Percentiles rank a stretch among this genome's conserved stretches.
These are phyloP conservation scores for Gynochthodes officinalis DNA, from an alignment of 257 asterid species.

Conservation along the genomic window DNA sequence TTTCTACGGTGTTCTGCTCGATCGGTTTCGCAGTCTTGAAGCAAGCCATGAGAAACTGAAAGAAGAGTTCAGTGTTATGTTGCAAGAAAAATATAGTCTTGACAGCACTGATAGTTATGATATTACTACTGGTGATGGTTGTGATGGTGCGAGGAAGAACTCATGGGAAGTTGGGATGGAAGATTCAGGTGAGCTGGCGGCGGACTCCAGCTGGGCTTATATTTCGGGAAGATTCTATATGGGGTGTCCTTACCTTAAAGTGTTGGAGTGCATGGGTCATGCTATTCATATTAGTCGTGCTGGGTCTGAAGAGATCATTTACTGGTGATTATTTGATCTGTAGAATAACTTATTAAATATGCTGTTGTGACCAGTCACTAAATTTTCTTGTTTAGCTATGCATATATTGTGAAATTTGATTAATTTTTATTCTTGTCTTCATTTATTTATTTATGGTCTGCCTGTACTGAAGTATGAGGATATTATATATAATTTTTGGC, in stretches of 20 bases:
- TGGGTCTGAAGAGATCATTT: slow-evolving; percentile 51
- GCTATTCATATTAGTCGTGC: slow-evolving; percentile 46
- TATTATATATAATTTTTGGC: too few relatives aligned
- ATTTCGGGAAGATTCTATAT: slow-evolving; percentile 32
- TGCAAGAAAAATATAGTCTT: slow-evolving; percentile 31
- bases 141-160: neutral
- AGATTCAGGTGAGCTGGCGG: slow-evolving; percentile 26
- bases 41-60: slow-evolving; percentile 48
- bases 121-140: too few relatives aligned
- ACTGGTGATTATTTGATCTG: slow-evolving; percentile 36
- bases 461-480: too few relatives aligned
- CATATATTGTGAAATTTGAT: neutral
- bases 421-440: too few relatives aligned
- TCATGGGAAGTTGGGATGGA: slow-evolving; percentile 13
- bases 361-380: neutral
- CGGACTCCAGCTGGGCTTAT: slow-evolving; percentile 32
- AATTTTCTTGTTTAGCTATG: neutral
- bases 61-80: slow-evolving; percentile 39
- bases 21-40: slow-evolving; percentile 50
- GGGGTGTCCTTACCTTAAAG: slow-evolving; percentile 43
- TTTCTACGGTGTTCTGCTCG: slow-evolving; percentile 25
- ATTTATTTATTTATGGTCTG: too few relatives aligned
- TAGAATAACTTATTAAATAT: neutral
- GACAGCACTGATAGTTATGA: neutral
- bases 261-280: slow-evolving; percentile 61